Base-by-base conservation (phyloP, 2,329 filamentous ascomycete genomes). In the Magnaporthiopsis poae region DNA sequence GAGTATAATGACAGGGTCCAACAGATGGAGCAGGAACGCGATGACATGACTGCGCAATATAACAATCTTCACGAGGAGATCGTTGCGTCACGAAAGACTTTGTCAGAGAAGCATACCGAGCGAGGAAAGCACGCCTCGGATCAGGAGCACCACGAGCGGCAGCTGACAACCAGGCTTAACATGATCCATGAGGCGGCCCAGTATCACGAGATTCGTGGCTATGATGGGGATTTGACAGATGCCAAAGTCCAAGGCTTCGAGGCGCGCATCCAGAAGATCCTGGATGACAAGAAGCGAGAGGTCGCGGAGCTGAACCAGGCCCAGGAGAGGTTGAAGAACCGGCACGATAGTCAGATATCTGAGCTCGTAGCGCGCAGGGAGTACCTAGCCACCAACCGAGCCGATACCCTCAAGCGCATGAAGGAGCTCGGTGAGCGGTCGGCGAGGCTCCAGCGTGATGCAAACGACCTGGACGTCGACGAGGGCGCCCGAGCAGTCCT, bases 131-230 rank as follows among this genome's bases (percentile, higher is more conserved):
- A 89, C 71, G 86, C 95, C 75, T 94, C 93, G 2, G 89, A 96
- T 74, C 92, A 94, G 78, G 89, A 91, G 69, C 91, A 90, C 72
- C 91, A 95, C 74, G 91, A 97, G 74, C 86, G 89, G 4, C 90
- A 97, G 70, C 75, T 96, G 3, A 81, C 86, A 71, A 81, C 85
- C 61, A 89, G 94, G 59, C 83, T 89, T 72, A 82, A 84, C 12
- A 84, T 96, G 75, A 87, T 97, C 66, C 91, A 88, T 69, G 88
- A 93, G 67, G 87, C 91, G 56, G 92, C 94, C 21, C 83, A 86
- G 62, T 82, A 82, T 33, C 90, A 96, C 75, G 88, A 86, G 67
- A 90, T 99, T 69, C 88, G 91, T 46, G 93, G 93, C 0, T 96
- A 90, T 73, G 92, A 96, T 69, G 86, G 88, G 27, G 87, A 92